A percentile compares a stretch with the other conserved stretches of the same genome.
Evolutionary conservation across 805 yeast genomes (phyloP).

Genomic region (Wickerhamiella parazyma): DNA sequence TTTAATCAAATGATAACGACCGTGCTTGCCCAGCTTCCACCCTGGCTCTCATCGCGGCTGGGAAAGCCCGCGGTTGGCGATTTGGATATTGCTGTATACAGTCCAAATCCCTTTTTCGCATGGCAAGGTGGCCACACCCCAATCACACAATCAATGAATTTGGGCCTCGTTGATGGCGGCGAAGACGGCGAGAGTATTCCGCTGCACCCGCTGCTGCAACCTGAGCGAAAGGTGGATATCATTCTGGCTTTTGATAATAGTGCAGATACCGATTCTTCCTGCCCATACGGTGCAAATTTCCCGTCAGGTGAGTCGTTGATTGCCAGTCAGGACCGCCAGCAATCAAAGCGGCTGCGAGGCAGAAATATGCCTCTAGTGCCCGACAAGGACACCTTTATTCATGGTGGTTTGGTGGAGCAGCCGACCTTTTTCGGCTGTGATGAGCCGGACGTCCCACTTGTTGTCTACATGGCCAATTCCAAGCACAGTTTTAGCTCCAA

Average conservation of each 20-base stretch:
- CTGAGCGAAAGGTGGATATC: slow-evolving; percentile 47
- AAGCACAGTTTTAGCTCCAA: slow-evolving; percentile 53
- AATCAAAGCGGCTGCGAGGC: slow-evolving; percentile 18
- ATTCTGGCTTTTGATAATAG: slow-evolving; percentile 37
- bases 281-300: slow-evolving; percentile 58
- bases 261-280: slow-evolving; percentile 28
- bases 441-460: slow-evolving; percentile 48
- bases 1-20: slow-evolving; percentile 37
- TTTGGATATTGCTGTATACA: slow-evolving; percentile 17
- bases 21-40: background rate
- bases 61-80: slow-evolving; percentile 43
- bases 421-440: slow-evolving; percentile 83
- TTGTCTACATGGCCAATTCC: slow-evolving; percentile 63
- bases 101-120: slow-evolving; percentile 11
- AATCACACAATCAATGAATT: slow-evolving; percentile 14
- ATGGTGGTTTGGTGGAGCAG: slow-evolving; percentile 29
- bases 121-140: slow-evolving; percentile 16
- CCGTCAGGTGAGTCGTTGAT: slow-evolving; percentile 40
- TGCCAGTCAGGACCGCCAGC: slow-evolving; percentile 20
- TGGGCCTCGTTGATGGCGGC: slow-evolving; percentile 45
- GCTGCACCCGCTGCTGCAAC: slow-evolving; percentile 47
- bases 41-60: background rate
- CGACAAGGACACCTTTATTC: slow-evolving; percentile 34
- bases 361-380: slow-evolving; percentile 21
- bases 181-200: slow-evolving; percentile 68